A percentile compares a stretch with the other conserved stretches of the same genome.
phyloP scores from a whole-genome alignment of 192 early-diverging fungal species.

The Linnemannia exigua region DNA sequence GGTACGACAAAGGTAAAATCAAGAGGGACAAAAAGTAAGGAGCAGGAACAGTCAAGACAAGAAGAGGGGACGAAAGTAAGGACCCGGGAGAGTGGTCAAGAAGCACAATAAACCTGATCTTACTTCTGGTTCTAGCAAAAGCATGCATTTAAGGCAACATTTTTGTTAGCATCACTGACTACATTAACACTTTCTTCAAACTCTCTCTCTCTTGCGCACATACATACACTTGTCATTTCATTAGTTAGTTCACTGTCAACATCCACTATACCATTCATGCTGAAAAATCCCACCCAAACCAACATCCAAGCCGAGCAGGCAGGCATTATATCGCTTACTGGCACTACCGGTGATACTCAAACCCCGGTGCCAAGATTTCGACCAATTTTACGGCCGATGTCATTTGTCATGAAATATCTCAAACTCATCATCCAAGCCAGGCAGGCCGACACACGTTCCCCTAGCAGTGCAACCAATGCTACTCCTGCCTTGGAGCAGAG shows the following conservation, averaged over 20 bases:
- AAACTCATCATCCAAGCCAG: neutral
- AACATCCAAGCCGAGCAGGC: neutral
- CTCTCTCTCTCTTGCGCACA: too few relatives aligned
- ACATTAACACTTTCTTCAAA: neutral
- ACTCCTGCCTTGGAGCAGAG: neutral
- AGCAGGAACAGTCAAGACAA: too few relatives aligned
- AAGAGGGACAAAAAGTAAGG: neutral
- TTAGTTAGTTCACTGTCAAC: neutral
- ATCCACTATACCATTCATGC: neutral
- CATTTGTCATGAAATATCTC: constrained; percentile 3
- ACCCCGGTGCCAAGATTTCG: neutral
- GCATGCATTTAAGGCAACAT: neutral
- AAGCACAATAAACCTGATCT: neutral
- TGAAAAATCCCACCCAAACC: constrained; percentile 1
- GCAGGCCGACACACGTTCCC: neutral
- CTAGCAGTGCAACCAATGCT: neutral
- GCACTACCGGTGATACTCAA: neutral
- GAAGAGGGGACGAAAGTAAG: too few relatives aligned
- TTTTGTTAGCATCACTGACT: neutral
- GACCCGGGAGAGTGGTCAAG: neutral
- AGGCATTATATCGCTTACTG: neutral
- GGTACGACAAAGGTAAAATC: neutral
- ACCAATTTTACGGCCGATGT: neutral
- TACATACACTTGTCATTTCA: neutral
- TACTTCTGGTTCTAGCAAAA: neutral